phyloP scores from a whole-genome alignment of 768 basidiomycete species.

The Clavaria fumosa region DNA sequence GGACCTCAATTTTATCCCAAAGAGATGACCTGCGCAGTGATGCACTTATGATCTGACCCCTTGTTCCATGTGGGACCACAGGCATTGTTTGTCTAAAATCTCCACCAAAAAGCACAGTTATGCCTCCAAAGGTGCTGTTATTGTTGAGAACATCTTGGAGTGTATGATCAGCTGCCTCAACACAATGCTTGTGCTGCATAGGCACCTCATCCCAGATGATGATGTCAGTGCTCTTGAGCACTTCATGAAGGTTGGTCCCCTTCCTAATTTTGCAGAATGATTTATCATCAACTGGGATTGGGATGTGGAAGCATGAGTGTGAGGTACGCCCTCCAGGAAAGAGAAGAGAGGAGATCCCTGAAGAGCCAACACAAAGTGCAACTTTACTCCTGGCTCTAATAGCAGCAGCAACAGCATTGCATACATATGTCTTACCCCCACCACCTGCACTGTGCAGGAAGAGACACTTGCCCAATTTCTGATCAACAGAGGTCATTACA shows the following conservation, averaged over 20 bases:
- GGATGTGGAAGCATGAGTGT: conserved; percentile 35
- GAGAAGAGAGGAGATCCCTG: conserved; percentile 32
- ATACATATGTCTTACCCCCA: conserved; percentile 31
- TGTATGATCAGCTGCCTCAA: conserved; percentile 27
- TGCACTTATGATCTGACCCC: conserved; percentile 24
- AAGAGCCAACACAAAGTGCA: conserved; percentile 33
- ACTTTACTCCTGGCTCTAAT: conserved; percentile 17
- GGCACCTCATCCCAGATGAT: conserved; percentile 32
- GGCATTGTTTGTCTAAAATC: conserved; percentile 34
- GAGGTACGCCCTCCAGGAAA: conserved; percentile 29
- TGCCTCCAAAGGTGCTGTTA: conserved; percentile 25
- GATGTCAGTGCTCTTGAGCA: conserved; percentile 18
- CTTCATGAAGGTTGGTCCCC: conserved; percentile 13
- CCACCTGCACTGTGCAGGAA: conserved; percentile 32
- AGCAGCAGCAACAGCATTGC: conserved; percentile 18
- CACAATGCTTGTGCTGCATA: conserved; percentile 20
- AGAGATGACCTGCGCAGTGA: conserved; percentile 22
- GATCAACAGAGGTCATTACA: conserved; percentile 16
- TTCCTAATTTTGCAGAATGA: conserved; percentile 23
- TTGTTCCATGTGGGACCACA: conserved; percentile 22
- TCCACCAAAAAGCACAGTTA: conserved; percentile 31
- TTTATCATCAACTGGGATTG: conserved; percentile 16
- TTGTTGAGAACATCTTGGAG: conserved; percentile 18
- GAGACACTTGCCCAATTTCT: conserved; percentile 14
- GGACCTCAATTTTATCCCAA: conserved; percentile 21